phyloP scores from a whole-genome alignment of 1,284 basidiomycete genomes.

The Fomitopsis schrenkii region DNA sequence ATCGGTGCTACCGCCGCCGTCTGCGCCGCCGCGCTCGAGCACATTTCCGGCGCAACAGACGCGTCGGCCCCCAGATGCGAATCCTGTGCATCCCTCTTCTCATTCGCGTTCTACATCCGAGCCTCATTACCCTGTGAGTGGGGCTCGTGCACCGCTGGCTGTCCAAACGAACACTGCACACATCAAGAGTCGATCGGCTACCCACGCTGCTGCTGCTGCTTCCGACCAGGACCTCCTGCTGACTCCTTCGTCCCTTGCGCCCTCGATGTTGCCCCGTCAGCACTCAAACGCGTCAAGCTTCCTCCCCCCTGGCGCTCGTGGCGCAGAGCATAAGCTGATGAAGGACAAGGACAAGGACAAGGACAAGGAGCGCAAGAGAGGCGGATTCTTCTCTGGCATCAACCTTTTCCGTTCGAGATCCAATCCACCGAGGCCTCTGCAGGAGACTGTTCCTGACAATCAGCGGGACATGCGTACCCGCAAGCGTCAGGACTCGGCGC shows the following conservation, averaged over 20 bases:
- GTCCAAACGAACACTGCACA: constrained; percentile 14
- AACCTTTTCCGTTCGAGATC: constrained; percentile 35
- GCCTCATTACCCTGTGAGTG: constrained; percentile 15
- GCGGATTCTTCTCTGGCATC: constrained; percentile 23
- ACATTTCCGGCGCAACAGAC: constrained; percentile 14
- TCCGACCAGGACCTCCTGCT: constrained; percentile 22
- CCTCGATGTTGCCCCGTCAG: constrained; percentile 21
- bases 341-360: constrained; percentile 16
- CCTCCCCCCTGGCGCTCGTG: constrained; percentile 6
- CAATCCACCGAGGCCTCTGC: constrained; percentile 27
- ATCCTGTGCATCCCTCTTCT: constrained; percentile 6
- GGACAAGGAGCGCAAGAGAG: constrained; percentile 24
- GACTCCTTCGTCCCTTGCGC: constrained; percentile 28
- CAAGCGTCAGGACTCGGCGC: constrained; percentile 18
- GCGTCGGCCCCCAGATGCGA: constrained; percentile 2
- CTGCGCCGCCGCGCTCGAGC: constrained; percentile 20
- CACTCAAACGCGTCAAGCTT: constrained; percentile 6
- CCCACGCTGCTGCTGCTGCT: constrained; percentile 12
- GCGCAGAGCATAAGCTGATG: constrained; percentile 13
- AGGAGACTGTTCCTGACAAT: constrained; percentile 15
- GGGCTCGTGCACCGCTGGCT: background rate
- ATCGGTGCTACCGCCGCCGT: constrained; percentile 13
- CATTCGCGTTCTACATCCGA: constrained; percentile 26
- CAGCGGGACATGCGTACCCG: constrained; percentile 13
- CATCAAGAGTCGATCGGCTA: constrained; percentile 16